Evolutionary conservation across 768 basidiomycete species (phyloP).

Genomic region (Tephrocybe rancida): DNA sequence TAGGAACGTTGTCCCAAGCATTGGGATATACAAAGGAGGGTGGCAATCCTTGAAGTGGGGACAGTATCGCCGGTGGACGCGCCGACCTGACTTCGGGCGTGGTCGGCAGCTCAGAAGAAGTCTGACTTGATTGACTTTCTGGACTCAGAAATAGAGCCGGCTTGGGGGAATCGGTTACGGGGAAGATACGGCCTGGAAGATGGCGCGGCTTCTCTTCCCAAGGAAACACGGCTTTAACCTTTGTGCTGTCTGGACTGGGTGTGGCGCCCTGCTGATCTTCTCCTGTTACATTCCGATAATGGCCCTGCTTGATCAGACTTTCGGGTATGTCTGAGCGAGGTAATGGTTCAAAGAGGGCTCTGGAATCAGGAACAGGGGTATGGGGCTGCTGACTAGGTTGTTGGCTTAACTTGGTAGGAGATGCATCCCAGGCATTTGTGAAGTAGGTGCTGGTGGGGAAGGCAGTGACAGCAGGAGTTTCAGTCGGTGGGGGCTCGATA

Average conservation of each 20-base stretch:
- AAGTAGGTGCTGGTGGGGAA: constrained; percentile 82
- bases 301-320: constrained; percentile 65
- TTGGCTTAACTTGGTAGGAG: constrained; percentile 42
- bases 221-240: constrained; percentile 86
- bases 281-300: constrained; percentile 70
- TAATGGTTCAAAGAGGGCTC: constrained; percentile 62
- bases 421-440: constrained; percentile 84
- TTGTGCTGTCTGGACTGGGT: constrained; percentile 67
- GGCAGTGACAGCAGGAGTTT: constrained; percentile 51
- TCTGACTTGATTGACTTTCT: constrained; percentile 37
- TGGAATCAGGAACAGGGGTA: constrained; percentile 41
- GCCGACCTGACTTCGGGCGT: constrained; percentile 35
- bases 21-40: constrained; percentile 68
- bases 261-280: constrained; percentile 40
- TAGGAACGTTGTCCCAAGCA: constrained; percentile 84
- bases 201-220: constrained; percentile 85
- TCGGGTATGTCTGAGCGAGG: constrained; percentile 66
- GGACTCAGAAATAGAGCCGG: constrained; percentile 45
- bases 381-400: constrained; percentile 30
- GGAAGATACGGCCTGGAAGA: constrained; percentile 73
- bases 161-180: constrained; percentile 58
- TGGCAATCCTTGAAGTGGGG: constrained; percentile 56
- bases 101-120: constrained; percentile 36
- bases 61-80: constrained; percentile 29
- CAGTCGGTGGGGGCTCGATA: constrained; percentile 75